Percentiles rank a stretch among this genome's conserved stretches.
Conservation (phyloP, 176 grass and related monocot species). For the Neostapfia colusana region DNA sequence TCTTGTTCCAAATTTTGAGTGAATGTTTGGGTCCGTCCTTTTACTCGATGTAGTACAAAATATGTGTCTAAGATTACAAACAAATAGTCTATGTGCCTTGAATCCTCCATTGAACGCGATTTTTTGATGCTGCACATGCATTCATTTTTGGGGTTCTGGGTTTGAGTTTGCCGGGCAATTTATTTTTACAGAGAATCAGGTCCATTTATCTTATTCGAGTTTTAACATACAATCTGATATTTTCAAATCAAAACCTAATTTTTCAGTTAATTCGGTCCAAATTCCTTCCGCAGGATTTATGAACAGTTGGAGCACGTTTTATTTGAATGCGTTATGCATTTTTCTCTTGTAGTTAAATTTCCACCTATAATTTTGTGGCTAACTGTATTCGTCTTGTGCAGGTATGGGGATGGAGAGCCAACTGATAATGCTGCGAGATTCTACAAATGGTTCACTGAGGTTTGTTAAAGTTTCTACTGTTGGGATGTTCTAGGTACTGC, state of each 20-base stretch:
- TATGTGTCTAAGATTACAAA: slow-evolving; percentile 5
- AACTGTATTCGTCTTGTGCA: slow-evolving; percentile 32
- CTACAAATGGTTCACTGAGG: slow-evolving; percentile 97
- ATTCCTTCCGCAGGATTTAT: not conserved
- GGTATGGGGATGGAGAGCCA: slow-evolving; percentile 93
- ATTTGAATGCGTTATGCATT: not conserved
- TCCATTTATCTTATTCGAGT: not conserved
- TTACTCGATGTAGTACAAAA: not conserved
- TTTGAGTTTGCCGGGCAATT: not conserved
- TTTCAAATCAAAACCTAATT: not conserved
- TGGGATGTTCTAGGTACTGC: not conserved
- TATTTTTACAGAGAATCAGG: not conserved
- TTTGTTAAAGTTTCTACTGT: slow-evolving; percentile 32
- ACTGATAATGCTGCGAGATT: slow-evolving; percentile 97
- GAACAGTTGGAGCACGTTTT: not conserved
- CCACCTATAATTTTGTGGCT: not conserved
- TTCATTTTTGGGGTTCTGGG: not conserved
- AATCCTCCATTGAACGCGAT: not conserved
- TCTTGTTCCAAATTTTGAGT: not conserved
- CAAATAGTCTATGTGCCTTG: not conserved
- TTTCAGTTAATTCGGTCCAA: not conserved
- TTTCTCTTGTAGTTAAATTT: not conserved
- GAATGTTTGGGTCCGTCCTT: not conserved
- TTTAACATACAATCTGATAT: not conserved
- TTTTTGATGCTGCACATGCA: not conserved